Percentiles rank a stretch among this genome's conserved stretches.
Evolutionary conservation across 2,329 filamentous ascomycete species (phyloP).

Genomic region (Colletotrichum spaethianum): DNA sequence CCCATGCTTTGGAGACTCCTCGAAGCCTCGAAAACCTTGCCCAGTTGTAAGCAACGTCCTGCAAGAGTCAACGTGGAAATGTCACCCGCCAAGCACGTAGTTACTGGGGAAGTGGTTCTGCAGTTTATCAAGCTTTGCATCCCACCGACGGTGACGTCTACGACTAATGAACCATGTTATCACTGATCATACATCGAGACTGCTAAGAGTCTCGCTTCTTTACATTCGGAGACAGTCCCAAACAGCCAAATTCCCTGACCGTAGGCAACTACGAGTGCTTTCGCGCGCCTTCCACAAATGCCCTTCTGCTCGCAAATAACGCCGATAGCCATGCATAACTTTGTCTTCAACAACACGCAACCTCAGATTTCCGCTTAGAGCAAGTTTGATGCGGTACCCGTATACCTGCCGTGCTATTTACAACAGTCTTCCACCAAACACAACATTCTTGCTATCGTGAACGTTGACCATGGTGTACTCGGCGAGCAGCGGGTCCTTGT

Average conservation of each 20-base stretch:
- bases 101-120: background rate
- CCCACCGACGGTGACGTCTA: background rate
- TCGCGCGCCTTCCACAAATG: background rate
- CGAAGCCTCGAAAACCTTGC: background rate
- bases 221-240: background rate
- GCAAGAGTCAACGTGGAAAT: background rate
- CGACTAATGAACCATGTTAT: background rate
- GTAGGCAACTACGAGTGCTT: background rate
- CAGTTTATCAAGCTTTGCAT: background rate
- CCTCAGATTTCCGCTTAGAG: background rate
- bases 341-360: background rate
- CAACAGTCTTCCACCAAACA: conserved; percentile 23
- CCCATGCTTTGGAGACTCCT: too few species aligned
- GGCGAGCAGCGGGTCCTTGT: conserved; percentile 41
- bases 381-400: background rate
- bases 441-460: conserved; percentile 39
- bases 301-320: background rate
- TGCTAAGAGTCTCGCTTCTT: background rate
- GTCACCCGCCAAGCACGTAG: background rate
- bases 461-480: conserved; percentile 47
- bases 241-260: background rate
- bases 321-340: conserved; percentile 7
- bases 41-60: background rate
- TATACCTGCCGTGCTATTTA: background rate
- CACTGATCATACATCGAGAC: background rate